Evolutionary conservation across 441 rosid species (phyloP), one percentile per base, ranked within the genome.

Genomic region (Manihot esculenta): DNA sequence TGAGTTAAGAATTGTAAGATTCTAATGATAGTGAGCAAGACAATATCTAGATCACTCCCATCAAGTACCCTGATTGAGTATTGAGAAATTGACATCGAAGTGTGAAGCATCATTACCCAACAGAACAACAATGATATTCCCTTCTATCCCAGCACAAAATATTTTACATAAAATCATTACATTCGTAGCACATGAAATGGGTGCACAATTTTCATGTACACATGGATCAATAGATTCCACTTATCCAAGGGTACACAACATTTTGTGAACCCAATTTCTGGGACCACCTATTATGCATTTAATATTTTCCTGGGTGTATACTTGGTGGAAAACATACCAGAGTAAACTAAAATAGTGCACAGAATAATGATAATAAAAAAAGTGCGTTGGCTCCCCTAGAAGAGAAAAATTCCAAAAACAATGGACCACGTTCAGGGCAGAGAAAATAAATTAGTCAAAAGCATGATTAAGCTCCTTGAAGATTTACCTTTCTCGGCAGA

Each of bases 401-500:
- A 38, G 18, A 53, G 15, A 33, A 3, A 24, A 33, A n/a, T 27
- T n/a, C 69, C 30, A 13, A 57, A n/a, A 27, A 65, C 7, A 18
- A 2, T 5, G 3, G 26, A 47, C 47, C 33, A 57, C 49, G 14
- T 17, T 64, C 58, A 18, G 3, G 45, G 20, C 21, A 47, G 27
- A 27, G 3, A 71, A 35, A 21, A 24, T 21, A 41, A 21, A 48
- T 26, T 56, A 64, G 35, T 51, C 30, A 48, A 55, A 44, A 51
- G 54, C 51, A 49, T 58, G 27, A 63, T 10, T 51, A 49, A 12
- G 58, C 64, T 49, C 2, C 55, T 13, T 8, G 15, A 23, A 64
- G 45, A 6, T 5, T 20, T 80, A 85, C 99, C 94, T 86, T 81
- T 80, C 82, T 87, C 0, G 97, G 99, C 68, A 94, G 88, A 54